Evolutionary conservation across 106 monocot species (phyloP).

Genomic region (Acorus gramineus): DNA sequence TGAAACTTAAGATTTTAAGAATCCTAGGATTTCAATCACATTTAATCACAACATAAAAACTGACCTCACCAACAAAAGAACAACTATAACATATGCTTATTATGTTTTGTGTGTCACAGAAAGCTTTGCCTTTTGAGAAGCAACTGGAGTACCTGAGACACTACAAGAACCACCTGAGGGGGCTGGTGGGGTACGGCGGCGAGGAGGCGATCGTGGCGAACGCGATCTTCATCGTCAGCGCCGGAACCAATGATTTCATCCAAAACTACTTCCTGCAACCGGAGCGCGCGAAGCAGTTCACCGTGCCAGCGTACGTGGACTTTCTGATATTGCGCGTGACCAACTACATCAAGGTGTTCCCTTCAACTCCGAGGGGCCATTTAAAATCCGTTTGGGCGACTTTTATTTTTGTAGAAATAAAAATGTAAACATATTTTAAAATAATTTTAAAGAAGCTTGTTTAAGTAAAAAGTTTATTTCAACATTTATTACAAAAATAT

Average conservation of each 20-base stretch:
- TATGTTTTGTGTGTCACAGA: conserved; percentile 6
- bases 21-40: no score
- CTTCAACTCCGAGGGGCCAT: no score
- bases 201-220: conserved; percentile 18
- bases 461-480: no score
- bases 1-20: no score
- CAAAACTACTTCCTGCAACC: conserved; percentile 14
- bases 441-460: no score
- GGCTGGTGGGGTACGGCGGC: conserved; percentile 10
- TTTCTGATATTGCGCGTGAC: conserved; percentile 18
- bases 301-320: conserved; percentile 18
- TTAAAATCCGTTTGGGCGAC: no score
- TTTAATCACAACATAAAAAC: no score
- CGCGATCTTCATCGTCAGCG: conserved; percentile 30
- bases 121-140: conserved; percentile 20
- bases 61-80: no score
- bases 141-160: conserved; percentile 30
- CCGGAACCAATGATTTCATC: conserved; percentile 42
- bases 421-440: no score
- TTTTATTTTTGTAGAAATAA: no score
- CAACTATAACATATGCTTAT: background rate
- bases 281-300: conserved; percentile 22
- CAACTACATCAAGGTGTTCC: conserved; percentile 38
- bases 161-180: conserved; percentile 29
- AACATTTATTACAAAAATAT: no score